Percentiles rank a stretch among this genome's conserved stretches.
Conservation (phyloP, 176 grass and related monocot genomes). For the Ampelocalamus luodianensis region DNA sequence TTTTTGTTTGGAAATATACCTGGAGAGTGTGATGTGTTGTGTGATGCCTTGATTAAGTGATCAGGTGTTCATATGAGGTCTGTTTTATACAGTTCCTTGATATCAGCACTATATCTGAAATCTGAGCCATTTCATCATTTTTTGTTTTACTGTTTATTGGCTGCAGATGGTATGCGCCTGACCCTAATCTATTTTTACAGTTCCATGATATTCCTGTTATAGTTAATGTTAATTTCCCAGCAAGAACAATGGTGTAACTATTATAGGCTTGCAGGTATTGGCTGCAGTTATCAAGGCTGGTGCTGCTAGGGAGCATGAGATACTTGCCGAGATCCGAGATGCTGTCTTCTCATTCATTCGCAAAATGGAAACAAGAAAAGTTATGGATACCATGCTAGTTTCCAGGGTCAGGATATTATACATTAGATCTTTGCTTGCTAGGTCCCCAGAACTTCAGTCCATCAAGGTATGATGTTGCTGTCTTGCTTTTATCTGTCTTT, state of each 20-base stretch:
- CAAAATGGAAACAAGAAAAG: constrained; percentile 97
- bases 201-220: background rate
- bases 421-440: constrained; percentile 95
- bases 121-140: constrained; percentile 6
- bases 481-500: constrained; percentile 26
- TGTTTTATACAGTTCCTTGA: background rate
- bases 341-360: constrained; percentile 96
- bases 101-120: constrained; percentile 5
- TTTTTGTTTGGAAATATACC: background rate
- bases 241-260: constrained; percentile 17
- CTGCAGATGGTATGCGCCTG: background rate
- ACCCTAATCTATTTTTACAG: constrained; percentile 2
- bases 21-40: constrained; percentile 14
- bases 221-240: constrained; percentile 11
- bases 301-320: constrained; percentile 98
- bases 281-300: constrained; percentile 98
- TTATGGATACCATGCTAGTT: constrained; percentile 99
- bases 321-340: constrained; percentile 97
- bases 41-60: constrained; percentile 22
- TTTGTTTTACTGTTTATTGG: constrained; percentile 9
- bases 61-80: background rate
- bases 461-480: constrained; percentile 68
- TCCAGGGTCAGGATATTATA: constrained; percentile 99
- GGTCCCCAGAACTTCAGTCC: constrained; percentile 96
- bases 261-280: constrained; percentile 71